Evolutionary conservation across 768 basidiomycete genomes (phyloP).

Genomic region (Wakefieldia striispora): DNA sequence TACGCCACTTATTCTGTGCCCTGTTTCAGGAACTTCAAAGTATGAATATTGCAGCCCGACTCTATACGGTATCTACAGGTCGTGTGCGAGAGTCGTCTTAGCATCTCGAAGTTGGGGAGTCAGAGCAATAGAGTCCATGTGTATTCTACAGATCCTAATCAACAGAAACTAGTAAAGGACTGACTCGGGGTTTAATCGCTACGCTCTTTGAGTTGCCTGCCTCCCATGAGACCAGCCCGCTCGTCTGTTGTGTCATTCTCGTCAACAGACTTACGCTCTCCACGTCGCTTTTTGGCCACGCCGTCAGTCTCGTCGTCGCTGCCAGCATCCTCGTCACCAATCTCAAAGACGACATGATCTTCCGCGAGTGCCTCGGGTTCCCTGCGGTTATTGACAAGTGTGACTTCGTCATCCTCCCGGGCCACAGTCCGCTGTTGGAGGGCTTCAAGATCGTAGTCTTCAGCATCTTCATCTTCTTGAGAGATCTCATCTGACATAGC

Average conservation of each 20-base stretch:
- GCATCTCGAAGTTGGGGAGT: background rate
- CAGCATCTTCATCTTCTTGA: conserved; percentile 90
- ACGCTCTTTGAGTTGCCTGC: conserved; percentile 33
- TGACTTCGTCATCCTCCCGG: conserved; percentile 63
- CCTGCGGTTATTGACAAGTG: conserved; percentile 62
- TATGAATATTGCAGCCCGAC: conserved; percentile 90
- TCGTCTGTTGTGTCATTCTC: conserved; percentile 54
- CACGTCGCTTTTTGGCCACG: conserved; percentile 48
- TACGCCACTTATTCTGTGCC: background rate
- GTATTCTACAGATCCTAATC: conserved; percentile 37
- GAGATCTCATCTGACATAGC: conserved; percentile 97
- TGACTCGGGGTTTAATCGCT: conserved; percentile 29
- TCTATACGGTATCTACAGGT: conserved; percentile 85
- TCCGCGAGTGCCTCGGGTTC: conserved; percentile 49
- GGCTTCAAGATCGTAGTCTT: conserved; percentile 86
- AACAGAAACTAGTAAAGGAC: conserved; percentile 12
- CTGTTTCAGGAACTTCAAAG: conserved; percentile 78
- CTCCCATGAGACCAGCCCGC: conserved; percentile 62
- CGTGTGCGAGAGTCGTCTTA: conserved; percentile 64
- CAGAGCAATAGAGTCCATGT: conserved; percentile 14
- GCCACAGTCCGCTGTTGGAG: conserved; percentile 54
- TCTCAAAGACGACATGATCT: conserved; percentile 85
- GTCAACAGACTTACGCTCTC: conserved; percentile 40
- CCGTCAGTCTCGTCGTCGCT: conserved; percentile 62
- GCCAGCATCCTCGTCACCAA: conserved; percentile 77